Evolutionary conservation across 371 early-diverging fungal species (phyloP).

Genomic region (Blakeslea trispora): DNA sequence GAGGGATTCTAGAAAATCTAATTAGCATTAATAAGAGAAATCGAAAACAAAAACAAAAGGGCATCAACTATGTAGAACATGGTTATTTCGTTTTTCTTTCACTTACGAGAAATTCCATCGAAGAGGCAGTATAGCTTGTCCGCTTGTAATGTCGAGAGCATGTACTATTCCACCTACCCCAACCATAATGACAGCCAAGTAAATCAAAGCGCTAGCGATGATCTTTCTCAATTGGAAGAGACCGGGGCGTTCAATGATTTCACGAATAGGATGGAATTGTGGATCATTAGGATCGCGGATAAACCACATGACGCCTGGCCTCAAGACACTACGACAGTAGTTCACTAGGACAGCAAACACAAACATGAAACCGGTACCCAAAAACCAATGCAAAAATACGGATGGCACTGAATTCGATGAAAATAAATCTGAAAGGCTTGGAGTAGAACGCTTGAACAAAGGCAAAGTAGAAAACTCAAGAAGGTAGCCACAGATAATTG

Average conservation of each 20-base stretch:
- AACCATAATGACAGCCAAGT: slow-evolving; percentile 67
- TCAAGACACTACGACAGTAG: slow-evolving; percentile 73
- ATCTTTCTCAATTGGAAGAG: slow-evolving; percentile 78
- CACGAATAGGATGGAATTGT: slow-evolving; percentile 88
- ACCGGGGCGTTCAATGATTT: slow-evolving; percentile 80
- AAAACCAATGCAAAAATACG: slow-evolving; percentile 84
- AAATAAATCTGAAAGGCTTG: slow-evolving; percentile 54
- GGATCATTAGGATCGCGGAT: slow-evolving; percentile 95
- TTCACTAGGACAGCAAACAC: slow-evolving; percentile 83
- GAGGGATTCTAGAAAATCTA: slow-evolving; percentile 48
- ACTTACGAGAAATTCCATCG: slow-evolving; percentile 51
- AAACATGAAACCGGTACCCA: slow-evolving; percentile 92
- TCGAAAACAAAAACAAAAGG: slow-evolving; percentile 7
- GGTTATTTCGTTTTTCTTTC: background rate
- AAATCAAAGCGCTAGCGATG: slow-evolving; percentile 75
- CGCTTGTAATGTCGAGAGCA: slow-evolving; percentile 19
- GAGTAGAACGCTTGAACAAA: slow-evolving; percentile 63
- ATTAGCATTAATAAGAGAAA: background rate
- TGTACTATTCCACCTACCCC: slow-evolving; percentile 65
- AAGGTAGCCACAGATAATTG: slow-evolving; percentile 82
- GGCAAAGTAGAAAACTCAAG: slow-evolving; percentile 78
- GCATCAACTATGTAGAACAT: background rate
- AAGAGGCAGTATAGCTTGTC: slow-evolving; percentile 49
- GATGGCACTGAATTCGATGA: slow-evolving; percentile 65
- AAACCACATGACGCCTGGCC: slow-evolving; percentile 95